Conservation (phyloP, 2,329 filamentous ascomycete genomes). For the Chrysosporium keratinophilum region DNA sequence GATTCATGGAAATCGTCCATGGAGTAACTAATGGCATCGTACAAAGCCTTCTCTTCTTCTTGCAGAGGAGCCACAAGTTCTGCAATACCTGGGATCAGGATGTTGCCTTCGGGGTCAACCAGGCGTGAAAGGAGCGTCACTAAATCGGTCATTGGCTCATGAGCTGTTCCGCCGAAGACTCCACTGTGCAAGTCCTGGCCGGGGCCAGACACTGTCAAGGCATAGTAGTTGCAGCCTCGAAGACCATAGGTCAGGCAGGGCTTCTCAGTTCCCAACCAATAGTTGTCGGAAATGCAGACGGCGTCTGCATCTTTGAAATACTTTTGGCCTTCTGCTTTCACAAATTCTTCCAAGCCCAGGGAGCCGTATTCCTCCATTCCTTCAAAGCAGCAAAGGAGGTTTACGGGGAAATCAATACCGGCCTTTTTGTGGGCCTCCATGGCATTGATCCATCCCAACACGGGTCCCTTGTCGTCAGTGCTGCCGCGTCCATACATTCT, state of each 20-base stretch:
- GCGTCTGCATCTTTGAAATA: conserved; percentile 94
- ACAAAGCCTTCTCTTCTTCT: conserved; percentile 76
- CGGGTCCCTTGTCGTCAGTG: conserved; percentile 96
- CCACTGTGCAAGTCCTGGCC: conserved; percentile 92
- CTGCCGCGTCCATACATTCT: conserved; percentile 94
- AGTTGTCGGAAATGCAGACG: conserved; percentile 98
- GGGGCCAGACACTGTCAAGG: conserved; percentile 77
- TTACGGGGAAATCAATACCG: conserved; percentile 88
- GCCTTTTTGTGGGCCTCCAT: conserved; percentile 97
- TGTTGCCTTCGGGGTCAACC: conserved; percentile 84
- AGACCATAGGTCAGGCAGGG: conserved; percentile 96
- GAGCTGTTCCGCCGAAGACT: conserved; percentile 90
- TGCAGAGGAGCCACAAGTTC: conserved; percentile 87
- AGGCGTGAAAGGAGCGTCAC: conserved; percentile 70
- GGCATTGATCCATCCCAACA: conserved; percentile 93
- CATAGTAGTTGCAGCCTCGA: conserved; percentile 96
- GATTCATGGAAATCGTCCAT: conserved; percentile 94
- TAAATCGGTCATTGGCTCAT: conserved; percentile 97
- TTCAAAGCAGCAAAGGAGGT: conserved; percentile 98
- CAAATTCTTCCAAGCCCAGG: conserved; percentile 90
- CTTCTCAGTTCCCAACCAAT: conserved; percentile 98
- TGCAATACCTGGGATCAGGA: conserved; percentile 84
- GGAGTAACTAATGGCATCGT: conserved; percentile 80
- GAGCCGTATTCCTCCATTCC: conserved; percentile 99
- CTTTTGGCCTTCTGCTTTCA: conserved; percentile 78